Evolutionary conservation across 345 rosid species (phyloP), one percentile per base, ranked within the genome.

Genomic region (Balakata baccata): DNA sequence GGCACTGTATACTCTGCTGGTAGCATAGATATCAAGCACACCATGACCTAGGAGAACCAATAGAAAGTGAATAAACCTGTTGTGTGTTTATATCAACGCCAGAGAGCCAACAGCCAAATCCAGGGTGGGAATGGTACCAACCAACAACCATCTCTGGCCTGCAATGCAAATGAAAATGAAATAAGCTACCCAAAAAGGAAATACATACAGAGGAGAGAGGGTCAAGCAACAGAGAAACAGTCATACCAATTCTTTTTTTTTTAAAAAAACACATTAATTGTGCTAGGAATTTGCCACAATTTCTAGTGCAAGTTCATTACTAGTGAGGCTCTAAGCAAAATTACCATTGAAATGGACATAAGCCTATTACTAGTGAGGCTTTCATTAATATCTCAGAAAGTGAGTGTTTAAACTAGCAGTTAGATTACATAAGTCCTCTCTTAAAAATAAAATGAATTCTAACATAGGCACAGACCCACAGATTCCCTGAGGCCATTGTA

Each of bases 81-180:
- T 95, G 99, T 1, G 99, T 92, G 76, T 92, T 92, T 78, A 95
- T 92, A 87, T 92, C 99, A 56, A 95, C 99, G 0, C 99, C 98
- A 64, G 99, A 95, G 43, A 95, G 97, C 99, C 99, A 95, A 83
- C 98, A 95, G 23, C 99, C 99, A 81, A 95, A 95, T 80, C 99
- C 99, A 78, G 98, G 99, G 85, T 95, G 99, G 0, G 99, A 92
- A 77, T 95, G 99, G 85, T 92, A 95, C 99, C 99, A 95, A 5
- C 98, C 99, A 43, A 92, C 99, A 65, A 95, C 99, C 99, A 95
- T 95, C 80, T 95, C 98, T 68, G 98, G 98, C 80, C 99, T 92
- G 89, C 80, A 81, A 75, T 12, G 76, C 56, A 61, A 83, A 62
- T 25, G 11, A 1, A 69, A 66, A 77, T 3, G 23, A 45, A 38